These are phyloP conservation scores for Chalciporus pseudorubinellus DNA, from an alignment of 768 basidiomycete genomes.

Conservation along the genomic window DNA sequence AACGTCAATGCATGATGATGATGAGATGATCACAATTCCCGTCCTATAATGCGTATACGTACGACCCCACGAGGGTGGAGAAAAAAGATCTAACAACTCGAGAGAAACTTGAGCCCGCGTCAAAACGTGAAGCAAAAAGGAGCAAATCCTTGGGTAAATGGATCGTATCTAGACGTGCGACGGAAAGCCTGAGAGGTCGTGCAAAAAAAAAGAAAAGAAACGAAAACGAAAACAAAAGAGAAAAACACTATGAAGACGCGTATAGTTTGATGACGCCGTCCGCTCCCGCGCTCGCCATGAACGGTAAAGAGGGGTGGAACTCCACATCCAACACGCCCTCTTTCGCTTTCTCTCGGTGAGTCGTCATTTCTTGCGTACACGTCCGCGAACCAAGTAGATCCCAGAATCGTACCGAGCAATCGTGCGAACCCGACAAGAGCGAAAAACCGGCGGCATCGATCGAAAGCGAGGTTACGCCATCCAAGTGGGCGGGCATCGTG, in stretches of 20 bases:
- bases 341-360: constrained; percentile 83
- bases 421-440: constrained; percentile 87
- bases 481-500: constrained; percentile 87
- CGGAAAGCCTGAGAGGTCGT: no score
- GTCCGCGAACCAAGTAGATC: constrained; percentile 76
- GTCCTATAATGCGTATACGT: constrained; percentile 26
- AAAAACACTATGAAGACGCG: constrained; percentile 65
- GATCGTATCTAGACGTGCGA: no score
- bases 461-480: constrained; percentile 87
- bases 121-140: constrained; percentile 9
- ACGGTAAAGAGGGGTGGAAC: constrained; percentile 77
- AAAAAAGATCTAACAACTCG: background rate
- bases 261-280: constrained; percentile 93
- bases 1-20: constrained; percentile 3
- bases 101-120: constrained; percentile 1
- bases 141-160: no score
- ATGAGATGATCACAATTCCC: constrained; percentile 22
- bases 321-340: constrained; percentile 91
- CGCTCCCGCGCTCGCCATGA: constrained; percentile 93
- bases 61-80: constrained; percentile 10
- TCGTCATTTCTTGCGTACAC: constrained; percentile 86
- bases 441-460: constrained; percentile 86
- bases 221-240: background rate
- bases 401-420: constrained; percentile 95
- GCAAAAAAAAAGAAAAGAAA: background rate